Percentiles rank a stretch among this genome's conserved stretches.
These are phyloP conservation scores for Nicotiana otophora DNA, from an alignment of 257 asterid genomes.

Conservation along the genomic window DNA sequence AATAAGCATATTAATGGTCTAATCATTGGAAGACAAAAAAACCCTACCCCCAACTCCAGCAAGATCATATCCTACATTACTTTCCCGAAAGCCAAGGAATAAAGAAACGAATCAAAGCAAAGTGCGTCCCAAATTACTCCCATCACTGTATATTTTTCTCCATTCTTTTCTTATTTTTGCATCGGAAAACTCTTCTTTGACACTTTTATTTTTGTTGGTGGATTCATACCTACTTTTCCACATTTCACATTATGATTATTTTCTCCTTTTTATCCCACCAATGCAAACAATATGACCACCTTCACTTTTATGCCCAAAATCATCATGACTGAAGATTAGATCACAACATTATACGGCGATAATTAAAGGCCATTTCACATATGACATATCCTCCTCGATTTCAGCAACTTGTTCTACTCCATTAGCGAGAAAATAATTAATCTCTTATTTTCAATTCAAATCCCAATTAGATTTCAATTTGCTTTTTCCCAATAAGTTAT, in stretches of 20 bases:
- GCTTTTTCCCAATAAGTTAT: background rate
- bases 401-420: background rate
- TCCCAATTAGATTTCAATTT: background rate
- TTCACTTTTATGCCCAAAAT: background rate
- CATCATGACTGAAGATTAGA: background rate
- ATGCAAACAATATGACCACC: constrained; percentile 1
- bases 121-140: constrained; percentile 18
- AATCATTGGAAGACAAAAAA: constrained; percentile 30
- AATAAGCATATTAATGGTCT: constrained; percentile 11
- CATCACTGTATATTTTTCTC: constrained; percentile 12
- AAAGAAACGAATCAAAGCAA: constrained; percentile 28
- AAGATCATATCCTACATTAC: background rate
- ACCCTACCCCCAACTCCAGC: constrained; percentile 27
- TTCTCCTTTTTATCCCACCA: constrained; percentile 2
- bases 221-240: constrained; percentile 8
- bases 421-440: background rate
- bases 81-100: constrained; percentile 23
- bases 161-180: background rate
- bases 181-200: background rate
- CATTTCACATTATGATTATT: constrained; percentile 5
- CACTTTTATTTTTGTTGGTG: background rate
- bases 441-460: background rate
- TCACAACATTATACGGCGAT: background rate
- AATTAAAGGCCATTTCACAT: background rate
- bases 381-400: background rate